phyloP scores from a whole-genome alignment of 768 basidiomycete genomes.

The Suillus placidus region DNA sequence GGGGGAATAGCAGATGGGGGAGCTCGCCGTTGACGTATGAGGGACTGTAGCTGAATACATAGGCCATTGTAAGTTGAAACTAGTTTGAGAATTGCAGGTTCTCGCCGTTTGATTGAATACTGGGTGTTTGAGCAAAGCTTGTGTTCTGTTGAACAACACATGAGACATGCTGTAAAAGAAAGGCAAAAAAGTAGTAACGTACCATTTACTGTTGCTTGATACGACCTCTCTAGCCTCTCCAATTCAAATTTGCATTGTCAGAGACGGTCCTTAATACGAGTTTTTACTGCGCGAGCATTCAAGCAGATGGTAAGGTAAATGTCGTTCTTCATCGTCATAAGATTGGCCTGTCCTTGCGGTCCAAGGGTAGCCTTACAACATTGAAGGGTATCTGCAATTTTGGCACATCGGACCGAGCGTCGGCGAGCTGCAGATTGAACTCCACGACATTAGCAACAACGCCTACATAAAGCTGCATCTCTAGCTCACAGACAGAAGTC shows the following conservation, averaged over 20 bases:
- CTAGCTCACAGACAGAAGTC: slow-evolving; percentile 2
- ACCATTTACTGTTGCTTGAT: slow-evolving; percentile 14
- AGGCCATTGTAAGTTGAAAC: slow-evolving; percentile 31
- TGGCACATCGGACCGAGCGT: neutral
- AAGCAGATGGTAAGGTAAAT: slow-evolving; percentile 10
- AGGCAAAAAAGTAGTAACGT: slow-evolving; percentile 10
- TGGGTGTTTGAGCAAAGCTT: slow-evolving; percentile 30
- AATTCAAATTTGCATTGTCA: slow-evolving; percentile 21
- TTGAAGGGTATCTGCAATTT: neutral
- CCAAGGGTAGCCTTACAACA: neutral
- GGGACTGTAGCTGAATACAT: slow-evolving; percentile 18
- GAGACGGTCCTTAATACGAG: slow-evolving; percentile 16
- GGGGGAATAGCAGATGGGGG: slow-evolving; percentile 27
- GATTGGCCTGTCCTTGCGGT: neutral
- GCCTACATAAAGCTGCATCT: slow-evolving; percentile 6
- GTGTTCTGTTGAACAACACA: slow-evolving; percentile 24
- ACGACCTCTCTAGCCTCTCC: slow-evolving; percentile 13
- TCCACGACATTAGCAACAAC: neutral
- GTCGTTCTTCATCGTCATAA: neutral
- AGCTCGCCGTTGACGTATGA: slow-evolving; percentile 21
- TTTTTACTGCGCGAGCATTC: slow-evolving; percentile 23
- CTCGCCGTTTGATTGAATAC: slow-evolving; percentile 22
- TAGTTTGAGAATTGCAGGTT: slow-evolving; percentile 27
- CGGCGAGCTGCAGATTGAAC: slow-evolving; percentile 4
- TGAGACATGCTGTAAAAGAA: slow-evolving; percentile 22